phyloP scores from a whole-genome alignment of 768 basidiomycete species.

The Myochromella boudieri region DNA sequence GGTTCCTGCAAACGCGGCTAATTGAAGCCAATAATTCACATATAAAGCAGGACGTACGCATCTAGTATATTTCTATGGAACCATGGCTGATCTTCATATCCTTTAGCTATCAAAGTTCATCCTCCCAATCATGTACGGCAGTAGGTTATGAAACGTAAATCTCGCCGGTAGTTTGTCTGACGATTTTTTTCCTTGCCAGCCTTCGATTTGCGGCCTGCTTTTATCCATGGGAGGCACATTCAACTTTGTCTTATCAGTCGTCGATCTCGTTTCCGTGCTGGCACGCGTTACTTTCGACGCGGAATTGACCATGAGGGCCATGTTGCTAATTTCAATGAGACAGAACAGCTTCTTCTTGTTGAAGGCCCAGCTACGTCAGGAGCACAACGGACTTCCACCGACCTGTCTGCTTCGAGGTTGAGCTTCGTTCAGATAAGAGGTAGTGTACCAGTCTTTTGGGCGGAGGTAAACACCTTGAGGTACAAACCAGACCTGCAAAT shows the following conservation, averaged over 20 bases:
- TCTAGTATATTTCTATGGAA: not conserved
- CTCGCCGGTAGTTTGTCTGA: too few relatives aligned
- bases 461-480: conserved; percentile 90
- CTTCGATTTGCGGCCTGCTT: conserved; percentile 77
- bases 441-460: conserved; percentile 94
- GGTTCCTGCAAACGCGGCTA: conserved; percentile 37
- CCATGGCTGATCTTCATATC: conserved; percentile 13
- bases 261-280: conserved; percentile 90
- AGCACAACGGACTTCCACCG: conserved; percentile 39
- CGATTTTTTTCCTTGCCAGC: conserved; percentile 55
- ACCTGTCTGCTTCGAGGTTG: conserved; percentile 54
- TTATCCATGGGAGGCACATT: conserved; percentile 76
- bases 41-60: conserved; percentile 64
- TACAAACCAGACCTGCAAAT: conserved; percentile 97
- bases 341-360: conserved; percentile 88
- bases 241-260: conserved; percentile 89
- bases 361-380: conserved; percentile 51
- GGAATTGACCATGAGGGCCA: conserved; percentile 89
- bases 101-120: conserved; percentile 82
- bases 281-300: conserved; percentile 95
- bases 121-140: conserved; percentile 92
- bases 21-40: conserved; percentile 42
- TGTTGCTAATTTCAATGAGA: conserved; percentile 97
- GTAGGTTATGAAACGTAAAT: too few relatives aligned
- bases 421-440: conserved; percentile 95